phyloP scores from a whole-genome alignment of 2,329 filamentous ascomycete genomes.

The Penicillium freii region DNA sequence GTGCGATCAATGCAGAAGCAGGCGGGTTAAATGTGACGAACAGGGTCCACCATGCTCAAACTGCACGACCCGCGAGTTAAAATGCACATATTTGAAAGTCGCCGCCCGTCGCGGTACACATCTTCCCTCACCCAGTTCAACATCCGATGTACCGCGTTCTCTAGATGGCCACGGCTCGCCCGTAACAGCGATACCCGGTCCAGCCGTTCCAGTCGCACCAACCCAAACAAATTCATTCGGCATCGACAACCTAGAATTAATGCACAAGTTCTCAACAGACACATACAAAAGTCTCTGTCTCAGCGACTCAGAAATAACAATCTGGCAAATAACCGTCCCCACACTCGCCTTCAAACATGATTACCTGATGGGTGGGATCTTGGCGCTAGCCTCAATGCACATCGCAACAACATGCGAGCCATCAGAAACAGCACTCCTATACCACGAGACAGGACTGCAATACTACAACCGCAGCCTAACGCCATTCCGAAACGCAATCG shows the following conservation, averaged over 20 bases:
- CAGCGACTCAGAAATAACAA: conserved; percentile 23
- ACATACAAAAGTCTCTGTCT: conserved; percentile 43
- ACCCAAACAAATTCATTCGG: conserved; percentile 1
- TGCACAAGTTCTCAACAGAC: conserved; percentile 50
- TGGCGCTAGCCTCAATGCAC: conserved; percentile 39
- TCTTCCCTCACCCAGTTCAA: not conserved
- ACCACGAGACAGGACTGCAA: conserved; percentile 28
- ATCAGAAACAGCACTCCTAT: conserved; percentile 12
- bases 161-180: not conserved
- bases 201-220: not conserved
- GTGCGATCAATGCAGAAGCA: conserved; percentile 23
- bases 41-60: conserved; percentile 32
- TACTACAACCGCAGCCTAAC: conserved; percentile 28
- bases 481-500: conserved; percentile 29
- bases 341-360: conserved; percentile 33
- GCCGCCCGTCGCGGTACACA: conserved; percentile 4
- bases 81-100: conserved; percentile 25
- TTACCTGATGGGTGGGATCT: conserved; percentile 38
- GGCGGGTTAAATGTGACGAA: conserved; percentile 34
- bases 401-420: conserved; percentile 28
- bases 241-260: conserved; percentile 46
- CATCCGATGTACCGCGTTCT: not conserved
- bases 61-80: conserved; percentile 27
- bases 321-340: conserved; percentile 38
- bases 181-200: not conserved